Conservation (phyloP, 768 basidiomycete genomes). For the Galerina sulciceps region DNA sequence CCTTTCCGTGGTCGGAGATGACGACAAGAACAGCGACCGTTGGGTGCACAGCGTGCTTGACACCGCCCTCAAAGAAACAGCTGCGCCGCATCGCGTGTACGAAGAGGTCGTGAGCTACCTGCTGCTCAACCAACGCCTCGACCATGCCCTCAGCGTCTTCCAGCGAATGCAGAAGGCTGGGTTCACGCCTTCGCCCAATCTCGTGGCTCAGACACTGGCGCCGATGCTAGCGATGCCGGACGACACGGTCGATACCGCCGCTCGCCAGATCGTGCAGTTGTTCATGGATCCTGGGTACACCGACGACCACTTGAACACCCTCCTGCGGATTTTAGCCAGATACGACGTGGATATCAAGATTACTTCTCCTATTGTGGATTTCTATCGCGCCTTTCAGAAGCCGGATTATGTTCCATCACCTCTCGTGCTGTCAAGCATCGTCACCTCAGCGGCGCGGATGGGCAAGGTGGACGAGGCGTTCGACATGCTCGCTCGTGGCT, state of each 20-base stretch:
- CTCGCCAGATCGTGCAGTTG: constrained; percentile 16
- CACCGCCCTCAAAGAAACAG: background rate
- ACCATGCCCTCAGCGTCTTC: constrained; percentile 44
- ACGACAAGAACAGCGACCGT: background rate
- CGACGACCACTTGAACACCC: constrained; percentile 24
- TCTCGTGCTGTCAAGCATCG: background rate
- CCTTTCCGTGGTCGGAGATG: background rate
- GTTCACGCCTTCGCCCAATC: constrained; percentile 37
- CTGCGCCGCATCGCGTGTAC: constrained; percentile 26
- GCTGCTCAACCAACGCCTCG: constrained; percentile 38
- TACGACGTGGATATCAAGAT: constrained; percentile 3
- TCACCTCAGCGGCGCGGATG: background rate
- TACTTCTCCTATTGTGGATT: constrained; percentile 4
- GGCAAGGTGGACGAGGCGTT: constrained; percentile 13
- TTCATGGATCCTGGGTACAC: constrained; percentile 28
- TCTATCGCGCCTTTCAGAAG: constrained; percentile 11
- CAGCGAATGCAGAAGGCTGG: constrained; percentile 44
- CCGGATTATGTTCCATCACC: constrained; percentile 3
- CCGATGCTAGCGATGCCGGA: constrained; percentile 12
- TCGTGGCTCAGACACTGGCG: constrained; percentile 46
- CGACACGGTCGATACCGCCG: background rate
- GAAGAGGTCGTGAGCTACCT: constrained; percentile 44
- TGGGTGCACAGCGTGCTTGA: background rate
- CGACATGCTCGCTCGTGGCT: background rate
- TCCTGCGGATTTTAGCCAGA: constrained; percentile 5